Percentiles rank a stretch among this genome's conserved stretches.
Evolutionary conservation across 2,329 filamentous ascomycete genomes (phyloP).

Genomic region (Colletotrichum echinochloae): DNA sequence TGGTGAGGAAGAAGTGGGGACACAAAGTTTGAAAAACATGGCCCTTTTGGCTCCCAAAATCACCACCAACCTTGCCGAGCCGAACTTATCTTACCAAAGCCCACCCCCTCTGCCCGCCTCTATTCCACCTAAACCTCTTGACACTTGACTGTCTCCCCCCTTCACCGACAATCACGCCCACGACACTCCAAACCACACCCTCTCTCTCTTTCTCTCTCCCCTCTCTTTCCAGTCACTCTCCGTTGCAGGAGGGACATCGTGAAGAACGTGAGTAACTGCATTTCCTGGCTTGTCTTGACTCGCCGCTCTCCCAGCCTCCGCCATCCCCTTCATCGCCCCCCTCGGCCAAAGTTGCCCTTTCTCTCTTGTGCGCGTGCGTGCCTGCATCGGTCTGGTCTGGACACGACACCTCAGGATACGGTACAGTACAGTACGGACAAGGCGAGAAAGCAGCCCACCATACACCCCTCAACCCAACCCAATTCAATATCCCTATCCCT

Average conservation of each 20-base stretch:
- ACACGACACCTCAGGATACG: slow-evolving; percentile 41
- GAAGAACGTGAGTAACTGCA: slow-evolving; percentile 37
- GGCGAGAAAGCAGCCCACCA: slow-evolving; percentile 36
- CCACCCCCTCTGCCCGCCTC: slow-evolving; percentile 36
- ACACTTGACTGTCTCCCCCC: slow-evolving; percentile 38
- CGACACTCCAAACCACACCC: slow-evolving; percentile 19
- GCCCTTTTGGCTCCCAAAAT: slow-evolving; percentile 44
- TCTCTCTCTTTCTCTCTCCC: slow-evolving; percentile 1
- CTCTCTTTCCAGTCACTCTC: slow-evolving; percentile 22
- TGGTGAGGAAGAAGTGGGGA: slow-evolving; percentile 38
- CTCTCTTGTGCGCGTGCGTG: slow-evolving; percentile 33
- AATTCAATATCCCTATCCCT: slow-evolving; percentile 40
- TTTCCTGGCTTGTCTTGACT: slow-evolving; percentile 8
- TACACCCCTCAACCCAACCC: slow-evolving; percentile 32
- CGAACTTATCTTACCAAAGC: slow-evolving; percentile 40
- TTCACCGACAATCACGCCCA: slow-evolving; percentile 40
- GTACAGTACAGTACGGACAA: slow-evolving; percentile 4
- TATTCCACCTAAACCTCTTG: slow-evolving; percentile 40
- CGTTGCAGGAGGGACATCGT: slow-evolving; percentile 34
- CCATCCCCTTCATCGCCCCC: slow-evolving; percentile 22
- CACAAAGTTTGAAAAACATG: slow-evolving; percentile 42
- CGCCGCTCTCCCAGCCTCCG: slow-evolving; percentile 19
- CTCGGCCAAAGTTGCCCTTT: slow-evolving; percentile 39
- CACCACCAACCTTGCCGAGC: slow-evolving; percentile 44
- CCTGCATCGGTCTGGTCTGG: slow-evolving; percentile 39